Base-by-base conservation (phyloP, 345 rosid genomes). In the Crucihimalaya himalaica region DNA sequence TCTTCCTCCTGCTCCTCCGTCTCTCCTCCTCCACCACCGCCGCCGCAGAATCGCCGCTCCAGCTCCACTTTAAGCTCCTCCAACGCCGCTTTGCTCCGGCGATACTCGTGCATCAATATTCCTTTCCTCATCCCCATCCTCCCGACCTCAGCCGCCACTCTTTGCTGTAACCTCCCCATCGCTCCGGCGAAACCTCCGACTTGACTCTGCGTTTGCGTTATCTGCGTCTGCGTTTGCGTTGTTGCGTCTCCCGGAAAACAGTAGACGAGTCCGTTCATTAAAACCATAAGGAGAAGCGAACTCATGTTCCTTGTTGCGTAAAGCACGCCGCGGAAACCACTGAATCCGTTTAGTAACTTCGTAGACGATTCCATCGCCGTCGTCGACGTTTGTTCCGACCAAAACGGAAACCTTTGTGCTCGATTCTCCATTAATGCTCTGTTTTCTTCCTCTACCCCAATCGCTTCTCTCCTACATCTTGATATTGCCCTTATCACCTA, bases 361-460 rank as follows among this genome's bases (percentile, higher is more conserved):
- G 81, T 78, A 23, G 81, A 72, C 4, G 78, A 67, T 48, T 78
- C 81, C 20, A 78, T 61, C 40, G 55, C 72, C 72, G 67, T 55
- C 31, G 45, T 55, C 40, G 61, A 14, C 76, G 74, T 78, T 64
- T 86, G 88, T n/a, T 89, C 94, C 20, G 88, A 86, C 73, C 92
- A 76, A 43, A 94, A 76, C 4, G 96, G 85, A 29, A 91, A 82
- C 39, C 89, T 84, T 32, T 83, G 88, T 77, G 86, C 84, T 74
- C 97, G 79, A 28, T 87, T 90, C 73, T 92, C 97, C 87, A 87
- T 81, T 60, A 88, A 68, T 5, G 86, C 89, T 70, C 96, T 85
- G 86, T 88, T 92, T 45, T 87, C 97, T 75, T 87, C 99, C 70
- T 92, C 98, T 66, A 88, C 56, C 56, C 96, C 96, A 4, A 84